These are phyloP conservation scores for Lactarius hengduanensis DNA, from an alignment of 768 basidiomycete species.

Conservation along the genomic window DNA sequence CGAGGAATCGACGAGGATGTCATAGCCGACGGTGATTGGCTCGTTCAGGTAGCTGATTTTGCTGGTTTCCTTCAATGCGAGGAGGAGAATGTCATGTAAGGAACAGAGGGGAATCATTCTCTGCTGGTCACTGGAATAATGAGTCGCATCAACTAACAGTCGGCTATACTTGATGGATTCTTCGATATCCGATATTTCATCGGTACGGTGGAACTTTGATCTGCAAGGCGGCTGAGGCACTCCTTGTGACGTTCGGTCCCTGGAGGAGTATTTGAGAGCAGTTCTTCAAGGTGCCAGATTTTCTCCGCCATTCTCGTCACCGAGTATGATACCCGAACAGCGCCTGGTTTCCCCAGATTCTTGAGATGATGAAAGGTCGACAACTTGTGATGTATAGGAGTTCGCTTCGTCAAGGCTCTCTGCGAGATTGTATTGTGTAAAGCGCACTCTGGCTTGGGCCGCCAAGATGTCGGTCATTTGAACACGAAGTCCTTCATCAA, in stretches of 20 bases:
- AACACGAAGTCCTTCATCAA: neutral
- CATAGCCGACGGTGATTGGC: neutral
- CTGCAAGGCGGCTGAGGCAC: neutral
- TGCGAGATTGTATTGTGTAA: neutral
- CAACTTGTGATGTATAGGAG: neutral
- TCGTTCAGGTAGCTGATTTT: neutral
- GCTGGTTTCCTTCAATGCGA: neutral
- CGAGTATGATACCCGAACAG: neutral
- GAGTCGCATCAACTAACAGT: neutral
- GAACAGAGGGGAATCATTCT: neutral
- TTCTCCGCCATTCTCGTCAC: neutral
- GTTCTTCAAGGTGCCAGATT: neutral
- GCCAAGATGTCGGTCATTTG: neutral
- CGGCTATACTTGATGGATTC: neutral
- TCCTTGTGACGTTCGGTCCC: neutral
- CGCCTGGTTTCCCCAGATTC: neutral
- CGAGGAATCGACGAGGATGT: too few species aligned
- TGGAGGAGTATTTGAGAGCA: neutral
- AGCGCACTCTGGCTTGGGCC: neutral
- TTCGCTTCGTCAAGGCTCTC: neutral
- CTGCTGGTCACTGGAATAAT: neutral
- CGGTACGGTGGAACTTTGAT: neutral
- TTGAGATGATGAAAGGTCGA: neutral
- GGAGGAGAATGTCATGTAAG: neutral
- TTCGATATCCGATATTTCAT: neutral